Evolutionary conservation across 1,139 yeast species (phyloP).

Genomic region (Suhomyces taliae): DNA sequence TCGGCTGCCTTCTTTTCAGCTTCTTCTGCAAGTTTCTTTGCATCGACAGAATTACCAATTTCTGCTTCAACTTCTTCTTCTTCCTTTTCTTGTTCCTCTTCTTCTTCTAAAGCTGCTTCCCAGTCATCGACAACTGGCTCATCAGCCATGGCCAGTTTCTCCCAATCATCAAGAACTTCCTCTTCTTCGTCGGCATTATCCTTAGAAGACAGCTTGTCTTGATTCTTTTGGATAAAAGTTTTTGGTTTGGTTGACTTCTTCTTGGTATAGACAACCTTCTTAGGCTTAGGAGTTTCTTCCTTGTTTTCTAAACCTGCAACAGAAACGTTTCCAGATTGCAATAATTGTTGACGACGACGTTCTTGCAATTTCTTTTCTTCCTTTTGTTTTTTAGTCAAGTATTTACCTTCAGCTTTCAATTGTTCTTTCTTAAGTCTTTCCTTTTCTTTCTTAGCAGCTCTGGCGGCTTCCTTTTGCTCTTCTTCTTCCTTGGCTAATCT

Average conservation of each 20-base stretch:
- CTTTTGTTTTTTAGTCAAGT: constrained; percentile 87
- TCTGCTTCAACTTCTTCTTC: constrained; percentile 25
- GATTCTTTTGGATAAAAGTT: constrained; percentile 28
- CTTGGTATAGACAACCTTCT: constrained; percentile 73
- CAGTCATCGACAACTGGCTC: constrained; percentile 44
- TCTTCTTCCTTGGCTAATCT: constrained; percentile 62
- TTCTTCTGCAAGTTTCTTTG: constrained; percentile 17
- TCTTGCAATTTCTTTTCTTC: constrained; percentile 87
- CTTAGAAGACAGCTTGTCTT: constrained; percentile 12
- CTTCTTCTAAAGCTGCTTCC: constrained; percentile 41
- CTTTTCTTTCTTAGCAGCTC: constrained; percentile 75
- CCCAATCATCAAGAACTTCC: constrained; percentile 47
- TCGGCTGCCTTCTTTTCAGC: constrained; percentile 9
- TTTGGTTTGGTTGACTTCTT: constrained; percentile 58
- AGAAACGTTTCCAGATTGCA: constrained; percentile 69
- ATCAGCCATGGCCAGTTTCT: constrained; percentile 60
- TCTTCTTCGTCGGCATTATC: constrained; percentile 22
- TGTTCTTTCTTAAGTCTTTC: constrained; percentile 77
- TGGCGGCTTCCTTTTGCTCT: constrained; percentile 66
- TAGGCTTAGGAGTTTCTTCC: constrained; percentile 51
- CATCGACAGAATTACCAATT: constrained; percentile 29
- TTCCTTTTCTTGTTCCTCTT: constrained; percentile 19
- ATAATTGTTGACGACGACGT: constrained; percentile 83
- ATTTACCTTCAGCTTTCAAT: constrained; percentile 90
- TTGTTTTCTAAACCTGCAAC: constrained; percentile 64